Percentiles rank a stretch among this genome's conserved stretches.
phyloP scores from a whole-genome alignment of 225 moss, liverwort and hornwort species.

The Sphagnum tenellum region DNA sequence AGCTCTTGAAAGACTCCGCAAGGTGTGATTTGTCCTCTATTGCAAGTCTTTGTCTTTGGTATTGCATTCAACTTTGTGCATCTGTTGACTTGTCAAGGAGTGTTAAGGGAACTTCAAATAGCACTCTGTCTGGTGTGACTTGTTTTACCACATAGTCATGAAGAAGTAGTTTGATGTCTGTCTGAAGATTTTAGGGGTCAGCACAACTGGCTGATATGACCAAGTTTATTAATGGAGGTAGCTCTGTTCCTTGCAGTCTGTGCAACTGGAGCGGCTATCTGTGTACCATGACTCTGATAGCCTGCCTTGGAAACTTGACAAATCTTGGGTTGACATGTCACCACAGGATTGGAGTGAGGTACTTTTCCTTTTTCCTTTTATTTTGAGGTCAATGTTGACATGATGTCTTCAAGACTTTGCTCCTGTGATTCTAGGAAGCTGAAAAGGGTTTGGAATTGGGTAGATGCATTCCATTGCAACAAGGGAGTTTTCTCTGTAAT shows the following conservation, averaged over 20 bases:
- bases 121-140: background rate
- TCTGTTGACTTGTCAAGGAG: too few relatives aligned
- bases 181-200: too few relatives aligned
- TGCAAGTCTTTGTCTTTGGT: background rate
- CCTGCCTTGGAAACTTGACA: conserved; percentile 59
- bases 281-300: conserved; percentile 84
- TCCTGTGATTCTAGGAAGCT: too few relatives aligned
- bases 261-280: conserved; percentile 85
- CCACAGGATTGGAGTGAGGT: conserved; percentile 92
- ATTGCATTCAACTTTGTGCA: background rate
- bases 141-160: too few relatives aligned
- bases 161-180: too few relatives aligned
- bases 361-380: conserved; percentile 1
- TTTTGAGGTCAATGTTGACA: too few relatives aligned
- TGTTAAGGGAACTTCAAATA: too few relatives aligned
- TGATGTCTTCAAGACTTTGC: too few relatives aligned
- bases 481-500: too few relatives aligned
- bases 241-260: conserved; percentile 37
- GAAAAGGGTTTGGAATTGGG: too few relatives aligned
- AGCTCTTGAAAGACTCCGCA: conserved; percentile 88
- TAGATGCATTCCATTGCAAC: too few relatives aligned
- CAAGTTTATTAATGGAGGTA: background rate
- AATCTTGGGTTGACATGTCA: conserved; percentile 77
- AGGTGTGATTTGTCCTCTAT: conserved; percentile 27
- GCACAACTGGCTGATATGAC: too few relatives aligned